Evolutionary conservation across 2,329 filamentous ascomycete genomes (phyloP), one percentile per base, ranked within the genome.

Genomic region (Byssochlamys sp.): DNA sequence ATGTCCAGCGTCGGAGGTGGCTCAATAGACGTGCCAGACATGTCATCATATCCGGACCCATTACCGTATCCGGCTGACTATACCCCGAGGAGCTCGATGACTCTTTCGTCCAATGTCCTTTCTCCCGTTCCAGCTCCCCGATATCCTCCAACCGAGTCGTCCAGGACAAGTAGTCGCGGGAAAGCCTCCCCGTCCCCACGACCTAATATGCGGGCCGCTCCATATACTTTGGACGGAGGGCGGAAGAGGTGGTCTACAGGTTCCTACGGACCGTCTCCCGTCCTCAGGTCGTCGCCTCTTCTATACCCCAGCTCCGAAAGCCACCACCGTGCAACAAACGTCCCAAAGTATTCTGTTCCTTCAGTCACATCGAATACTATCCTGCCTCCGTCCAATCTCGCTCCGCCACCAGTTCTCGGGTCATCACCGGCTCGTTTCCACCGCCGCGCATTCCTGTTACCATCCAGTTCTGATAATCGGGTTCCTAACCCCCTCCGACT

Each of bases 221-320:
- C 88, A 0, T 90, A 90, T 73, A 85, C 77, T 54, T 79, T 89
- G 54, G 87, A 90, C 52, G 81, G 79, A 55, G 79, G 78, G 52
- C 81, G 86, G 61, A 90, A 90, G 77, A 80, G 88, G 63, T 91
- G 88, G 87, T 90, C 88, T 24, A 90, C 88, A 2, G 87, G 87
- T 12, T 89, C 86, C 2, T 89, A 86, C 59, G 84, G 81, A 24
- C 81, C 84, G 1, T 71, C 77, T 24, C 77, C 78, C 26, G 82
- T 75, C 65, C 76, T 81, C 57, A 78, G 84, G 31, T 79, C 81
- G 27, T 79, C 84, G 31, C 80, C 53, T 24, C 27, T 86, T 1
- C 84, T 85, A 62, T 78, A 86, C 50, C 86, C 86, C 69, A 81
- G 86, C 61, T 80, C 82, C 60, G 54, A 52, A 27, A 56, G 25